Base-by-base conservation (phyloP, 176 grass and related monocot genomes). In the Stipa capillata region DNA sequence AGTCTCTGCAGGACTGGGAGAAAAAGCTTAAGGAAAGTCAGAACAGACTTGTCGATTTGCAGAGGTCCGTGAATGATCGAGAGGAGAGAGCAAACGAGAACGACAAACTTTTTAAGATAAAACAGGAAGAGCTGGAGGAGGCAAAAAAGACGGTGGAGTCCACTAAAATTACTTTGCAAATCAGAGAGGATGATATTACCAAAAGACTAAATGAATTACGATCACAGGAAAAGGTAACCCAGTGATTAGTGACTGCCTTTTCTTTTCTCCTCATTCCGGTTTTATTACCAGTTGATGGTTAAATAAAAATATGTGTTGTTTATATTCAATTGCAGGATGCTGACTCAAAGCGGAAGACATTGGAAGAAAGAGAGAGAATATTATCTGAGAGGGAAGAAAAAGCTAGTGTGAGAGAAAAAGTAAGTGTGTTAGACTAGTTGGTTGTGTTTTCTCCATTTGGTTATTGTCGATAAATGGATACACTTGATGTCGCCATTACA, bases 11-110 rank as follows among this genome's bases (percentile, higher is more conserved):
- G 68, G 85, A 89, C 25, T 94, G 91, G 94, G 91, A 97, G 44
- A 79, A 84, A 77, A 97, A 88, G 33, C 80, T 93, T 31, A 89
- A 90, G 72, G 90, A 97, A 75, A 93, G 93, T 70, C 93, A 97
- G 60, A 86, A 86, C 39, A 62, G 85, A 27, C 85, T 91, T 47
- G 65, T 79, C 39, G 60, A 78, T 72, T 65, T 76, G 5, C 89
- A 91, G 56, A 63, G 78, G 48, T 72, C 81, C 66, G 55, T 91
- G 52, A 88, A 85, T 69, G 65, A 82, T 69, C 65, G 82, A 61
- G 89, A 91, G 63, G 77, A 91, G 39, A 85, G 85, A 39, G 41
- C 82, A 54, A 88, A 91, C 55, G 82, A 82, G 24, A 76, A 76
- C 32, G 85, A 88, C n/a, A 56, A 25, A 24, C 16, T 79, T 21